Evolutionary conservation across 352 stramenopile species (phyloP), one percentile per base, ranked within the genome.

Genomic region (Phytophthora capsici): DNA sequence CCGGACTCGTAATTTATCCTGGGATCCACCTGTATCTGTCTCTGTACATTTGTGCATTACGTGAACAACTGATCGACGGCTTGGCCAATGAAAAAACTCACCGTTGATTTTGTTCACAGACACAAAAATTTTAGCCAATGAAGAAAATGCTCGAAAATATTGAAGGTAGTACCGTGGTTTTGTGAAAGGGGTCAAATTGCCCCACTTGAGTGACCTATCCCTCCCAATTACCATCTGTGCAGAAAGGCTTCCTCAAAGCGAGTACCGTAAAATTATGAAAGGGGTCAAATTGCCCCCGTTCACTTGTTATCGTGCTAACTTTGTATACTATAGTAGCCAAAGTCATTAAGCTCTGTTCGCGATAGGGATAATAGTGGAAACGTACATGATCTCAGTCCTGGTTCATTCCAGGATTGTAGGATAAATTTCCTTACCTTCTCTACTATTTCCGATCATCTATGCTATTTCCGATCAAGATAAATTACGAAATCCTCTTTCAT

Each of bases 201-300:
- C 16, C 38, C 17, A 7, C n/a, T 45, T 45, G 5, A 45, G 6
- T 30, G 26, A 5, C 26, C 6, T 17, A 44, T 9, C 37, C 12
- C 38, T 17, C 9, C 28, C 28, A 34, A 34, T 34, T 1, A 45
- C 4, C 38, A 45, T 23, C 16, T 45, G 38, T 45, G 38, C 5
- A 45, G 8, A 45, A 10, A 20, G 19, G 16, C 17, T 22, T 17
- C 2, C 2, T 14, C 13, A n/a, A 13, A 8, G n/a, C 17, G 14
- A 52, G 46, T 41, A 40, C 46, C 46, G 46, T 52, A 9, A n/a
- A 6, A 12, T 40, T 38, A 52, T 40, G 26, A 45, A 45, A 4
- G 38, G 38, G 38, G 38, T n/a, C 14, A 41, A 45, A 45, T 25
- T 45, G n/a, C n/a, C n/a, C n/a, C n/a, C n/a, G n/a, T n/a, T n/a